Conservation (phyloP, 768 basidiomycete species). For the Suillus variegatus region DNA sequence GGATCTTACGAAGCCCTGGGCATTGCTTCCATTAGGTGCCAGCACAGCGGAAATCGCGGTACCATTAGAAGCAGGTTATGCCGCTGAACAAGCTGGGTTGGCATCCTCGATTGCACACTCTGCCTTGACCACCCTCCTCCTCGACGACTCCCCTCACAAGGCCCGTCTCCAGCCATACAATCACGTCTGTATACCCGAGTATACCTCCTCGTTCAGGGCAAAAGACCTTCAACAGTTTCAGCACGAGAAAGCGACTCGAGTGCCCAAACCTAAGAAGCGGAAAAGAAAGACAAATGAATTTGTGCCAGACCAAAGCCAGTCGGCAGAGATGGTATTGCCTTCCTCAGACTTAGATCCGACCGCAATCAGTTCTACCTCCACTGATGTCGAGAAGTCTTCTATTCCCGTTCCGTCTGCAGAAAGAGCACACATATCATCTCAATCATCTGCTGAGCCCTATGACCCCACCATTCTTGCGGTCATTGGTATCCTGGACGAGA, state of each 20-base stretch:
- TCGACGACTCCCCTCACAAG: slow-evolving; percentile 55
- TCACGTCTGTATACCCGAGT: slow-evolving; percentile 77
- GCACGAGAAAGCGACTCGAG: slow-evolving; percentile 15
- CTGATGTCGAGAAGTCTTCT: background rate
- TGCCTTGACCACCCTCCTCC: slow-evolving; percentile 47
- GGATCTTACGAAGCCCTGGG: slow-evolving; percentile 72
- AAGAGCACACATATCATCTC: background rate
- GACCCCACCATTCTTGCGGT: slow-evolving; percentile 64
- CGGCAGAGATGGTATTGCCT: background rate
- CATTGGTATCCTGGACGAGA: slow-evolving; percentile 61
- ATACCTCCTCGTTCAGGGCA: slow-evolving; percentile 46
- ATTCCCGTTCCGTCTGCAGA: background rate
- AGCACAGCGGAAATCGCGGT: slow-evolving; percentile 6
- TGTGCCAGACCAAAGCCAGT: slow-evolving; percentile 5
- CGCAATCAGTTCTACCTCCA: background rate
- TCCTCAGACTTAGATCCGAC: slow-evolving; percentile 10
- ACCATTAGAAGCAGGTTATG: background rate
- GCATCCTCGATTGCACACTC: slow-evolving; percentile 33
- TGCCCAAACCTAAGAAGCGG: slow-evolving; percentile 7
- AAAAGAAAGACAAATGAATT: slow-evolving; percentile 7
- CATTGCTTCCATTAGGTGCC: slow-evolving; percentile 29
- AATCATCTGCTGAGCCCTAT: slow-evolving; percentile 21
- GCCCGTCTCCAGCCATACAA: slow-evolving; percentile 77
- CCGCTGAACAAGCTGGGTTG: background rate
- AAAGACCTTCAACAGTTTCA: slow-evolving; percentile 35